phyloP scores from a whole-genome alignment of 352 stramenopile species.

The Globisporangium apiculatum region DNA sequence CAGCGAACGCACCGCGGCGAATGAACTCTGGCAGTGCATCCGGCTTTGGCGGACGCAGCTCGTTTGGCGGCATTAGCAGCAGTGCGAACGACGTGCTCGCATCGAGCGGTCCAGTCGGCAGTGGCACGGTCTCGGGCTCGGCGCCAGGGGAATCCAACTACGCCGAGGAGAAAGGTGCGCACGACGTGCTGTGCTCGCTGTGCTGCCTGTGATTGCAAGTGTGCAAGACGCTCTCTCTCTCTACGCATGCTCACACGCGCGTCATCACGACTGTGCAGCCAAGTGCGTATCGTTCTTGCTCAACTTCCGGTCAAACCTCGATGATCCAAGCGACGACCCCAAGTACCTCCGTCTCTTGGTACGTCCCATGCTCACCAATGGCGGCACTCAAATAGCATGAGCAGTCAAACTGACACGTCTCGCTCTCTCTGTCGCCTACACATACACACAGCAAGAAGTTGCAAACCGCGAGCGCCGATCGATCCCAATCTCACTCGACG shows the following conservation, averaged over 20 bases:
- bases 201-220: background rate
- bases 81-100: slow-evolving; percentile 12
- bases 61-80: slow-evolving; percentile 5
- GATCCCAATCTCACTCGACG: slow-evolving; percentile 72
- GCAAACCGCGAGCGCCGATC: slow-evolving; percentile 78
- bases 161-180: slow-evolving; percentile 41
- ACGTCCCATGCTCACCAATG: background rate
- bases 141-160: slow-evolving; percentile 30
- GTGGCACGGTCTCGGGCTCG: background rate
- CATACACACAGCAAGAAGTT: slow-evolving; percentile 65
- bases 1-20: slow-evolving; percentile 3
- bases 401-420: background rate
- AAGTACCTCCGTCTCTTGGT: slow-evolving; percentile 84
- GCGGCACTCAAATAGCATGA: too few species aligned
- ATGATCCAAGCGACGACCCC: slow-evolving; percentile 43
- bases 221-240: too few species aligned
- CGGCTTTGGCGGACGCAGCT: slow-evolving; percentile 4
- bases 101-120: background rate
- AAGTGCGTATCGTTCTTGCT: slow-evolving; percentile 74
- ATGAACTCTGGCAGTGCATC: slow-evolving; percentile 6
- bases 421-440: background rate
- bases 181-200: background rate
- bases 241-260: background rate
- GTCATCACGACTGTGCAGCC: slow-evolving; percentile 18
- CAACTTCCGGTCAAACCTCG: slow-evolving; percentile 71